phyloP scores from a whole-genome alignment of 148 eudicot genomes.

The Heliosperma pusillum region DNA sequence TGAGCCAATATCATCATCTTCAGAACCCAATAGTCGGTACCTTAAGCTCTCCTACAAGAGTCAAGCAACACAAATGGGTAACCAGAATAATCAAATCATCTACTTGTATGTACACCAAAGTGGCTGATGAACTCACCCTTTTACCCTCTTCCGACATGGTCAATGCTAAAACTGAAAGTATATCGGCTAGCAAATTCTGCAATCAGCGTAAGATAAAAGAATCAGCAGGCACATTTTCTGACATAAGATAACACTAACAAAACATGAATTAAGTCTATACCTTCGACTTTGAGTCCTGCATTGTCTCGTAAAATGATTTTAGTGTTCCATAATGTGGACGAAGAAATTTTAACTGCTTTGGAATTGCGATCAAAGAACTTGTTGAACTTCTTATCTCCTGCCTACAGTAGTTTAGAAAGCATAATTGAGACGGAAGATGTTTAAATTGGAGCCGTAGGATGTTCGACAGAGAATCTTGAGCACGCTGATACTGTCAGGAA shows the following conservation, averaged over 20 bases:
- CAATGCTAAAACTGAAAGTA: conserved; percentile 91
- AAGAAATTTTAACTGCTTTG: conserved; percentile 89
- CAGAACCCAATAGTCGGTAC: conserved; percentile 81
- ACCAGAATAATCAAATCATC: background rate
- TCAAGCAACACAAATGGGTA: background rate
- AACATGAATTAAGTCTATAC: conserved; percentile 21
- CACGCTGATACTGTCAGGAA: no score
- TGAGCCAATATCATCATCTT: conserved; percentile 95
- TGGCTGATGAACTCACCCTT: conserved; percentile 46
- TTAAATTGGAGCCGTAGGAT: no score
- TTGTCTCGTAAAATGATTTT: conserved; percentile 59
- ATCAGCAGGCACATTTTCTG: background rate
- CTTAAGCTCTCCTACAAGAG: conserved; percentile 78
- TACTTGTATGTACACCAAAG: background rate
- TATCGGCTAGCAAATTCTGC: conserved; percentile 85
- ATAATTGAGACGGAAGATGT: background rate
- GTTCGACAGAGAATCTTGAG: no score
- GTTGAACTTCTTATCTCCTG: conserved; percentile 87
- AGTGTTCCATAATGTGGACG: conserved; percentile 92
- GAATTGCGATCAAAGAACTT: conserved; percentile 95
- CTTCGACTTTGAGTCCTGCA: conserved; percentile 71
- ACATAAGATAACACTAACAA: background rate
- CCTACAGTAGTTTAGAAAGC: conserved; percentile 35
- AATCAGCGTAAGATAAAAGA: conserved; percentile 8
- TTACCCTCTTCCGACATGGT: conserved; percentile 96